These are phyloP conservation scores for Multifurca ochricompacta DNA, from an alignment of 768 basidiomycete genomes.

Conservation along the genomic window DNA sequence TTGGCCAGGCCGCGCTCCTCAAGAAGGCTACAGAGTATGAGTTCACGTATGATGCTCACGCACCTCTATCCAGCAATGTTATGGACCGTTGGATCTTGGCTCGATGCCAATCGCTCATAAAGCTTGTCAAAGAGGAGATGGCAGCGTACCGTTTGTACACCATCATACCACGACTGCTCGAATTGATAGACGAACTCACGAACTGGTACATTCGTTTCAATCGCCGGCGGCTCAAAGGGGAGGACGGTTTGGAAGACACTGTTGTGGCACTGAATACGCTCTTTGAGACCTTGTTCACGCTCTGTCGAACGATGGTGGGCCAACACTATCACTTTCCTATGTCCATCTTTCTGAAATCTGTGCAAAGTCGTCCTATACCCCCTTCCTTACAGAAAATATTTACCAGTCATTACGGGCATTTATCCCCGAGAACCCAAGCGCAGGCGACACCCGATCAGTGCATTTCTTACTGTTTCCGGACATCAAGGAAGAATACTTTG, in stretches of 20 bases:
- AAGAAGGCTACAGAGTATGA: constrained; percentile 71
- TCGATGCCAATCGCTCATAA: constrained; percentile 94
- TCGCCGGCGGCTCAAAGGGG: constrained; percentile 89
- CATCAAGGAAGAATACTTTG: constrained; percentile 92
- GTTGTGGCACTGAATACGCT: constrained; percentile 85
- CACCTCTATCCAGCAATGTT: constrained; percentile 77
- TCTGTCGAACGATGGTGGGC: constrained; percentile 90
- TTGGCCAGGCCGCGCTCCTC: constrained; percentile 84
- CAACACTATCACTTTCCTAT: neutral
- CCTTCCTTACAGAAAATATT: constrained; percentile 94
- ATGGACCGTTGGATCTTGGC: constrained; percentile 99
- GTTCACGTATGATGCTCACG: constrained; percentile 85
- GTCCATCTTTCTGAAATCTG: neutral
- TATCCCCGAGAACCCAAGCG: constrained; percentile 66
- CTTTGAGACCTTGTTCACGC: constrained; percentile 89
- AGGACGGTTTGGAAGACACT: constrained; percentile 86
- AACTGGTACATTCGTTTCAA: constrained; percentile 99
- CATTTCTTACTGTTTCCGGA: constrained; percentile 95
- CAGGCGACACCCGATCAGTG: constrained; percentile 80
- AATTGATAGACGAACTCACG: constrained; percentile 91
- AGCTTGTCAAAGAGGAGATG: constrained; percentile 90
- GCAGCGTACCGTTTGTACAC: constrained; percentile 95
- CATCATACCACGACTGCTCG: constrained; percentile 89
- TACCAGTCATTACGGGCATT: constrained; percentile 86
- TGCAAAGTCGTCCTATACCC: constrained; percentile 91